A percentile compares a stretch with the other conserved stretches of the same genome.
phyloP scores from a whole-genome alignment of 225 moss, liverwort and hornwort genomes.

The Asterella californica region DNA sequence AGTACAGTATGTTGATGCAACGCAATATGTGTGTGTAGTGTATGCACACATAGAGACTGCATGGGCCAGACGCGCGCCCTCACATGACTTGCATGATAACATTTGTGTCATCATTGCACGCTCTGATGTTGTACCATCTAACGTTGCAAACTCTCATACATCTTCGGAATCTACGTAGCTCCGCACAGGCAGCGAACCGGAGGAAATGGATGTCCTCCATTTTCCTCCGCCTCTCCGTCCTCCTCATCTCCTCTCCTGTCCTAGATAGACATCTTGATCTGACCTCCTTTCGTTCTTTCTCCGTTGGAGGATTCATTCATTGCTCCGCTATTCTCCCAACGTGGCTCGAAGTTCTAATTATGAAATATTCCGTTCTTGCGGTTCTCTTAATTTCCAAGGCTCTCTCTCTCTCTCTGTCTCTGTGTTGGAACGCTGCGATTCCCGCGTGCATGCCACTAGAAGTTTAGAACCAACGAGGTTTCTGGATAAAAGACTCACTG shows the following conservation, averaged over 20 bases:
- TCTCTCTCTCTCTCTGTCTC: neutral
- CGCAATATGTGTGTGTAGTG: neutral
- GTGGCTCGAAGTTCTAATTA: neutral
- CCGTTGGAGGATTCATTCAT: neutral
- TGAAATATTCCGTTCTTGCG: neutral
- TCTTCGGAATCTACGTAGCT: neutral
- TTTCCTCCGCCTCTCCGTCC: no score
- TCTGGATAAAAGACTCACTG: neutral
- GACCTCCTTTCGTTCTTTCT: neutral
- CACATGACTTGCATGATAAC: slow-evolving; percentile 15
- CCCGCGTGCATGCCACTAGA: neutral
- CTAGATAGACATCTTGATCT: neutral
- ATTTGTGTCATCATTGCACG: slow-evolving; percentile 10
- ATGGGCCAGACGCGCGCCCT: slow-evolving; percentile 10
- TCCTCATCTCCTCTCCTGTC: neutral
- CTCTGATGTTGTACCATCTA: neutral
- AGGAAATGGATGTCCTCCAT: no score
- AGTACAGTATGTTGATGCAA: slow-evolving; percentile 4
- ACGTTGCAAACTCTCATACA: neutral
- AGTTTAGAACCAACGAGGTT: neutral
- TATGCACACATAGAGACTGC: neutral
- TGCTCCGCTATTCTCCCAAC: neutral
- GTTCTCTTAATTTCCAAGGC: neutral
- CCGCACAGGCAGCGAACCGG: slow-evolving; percentile 9
- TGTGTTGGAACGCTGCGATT: neutral